phyloP scores from a whole-genome alignment of 75 land plant species.

The Gnetum montanum region DNA sequence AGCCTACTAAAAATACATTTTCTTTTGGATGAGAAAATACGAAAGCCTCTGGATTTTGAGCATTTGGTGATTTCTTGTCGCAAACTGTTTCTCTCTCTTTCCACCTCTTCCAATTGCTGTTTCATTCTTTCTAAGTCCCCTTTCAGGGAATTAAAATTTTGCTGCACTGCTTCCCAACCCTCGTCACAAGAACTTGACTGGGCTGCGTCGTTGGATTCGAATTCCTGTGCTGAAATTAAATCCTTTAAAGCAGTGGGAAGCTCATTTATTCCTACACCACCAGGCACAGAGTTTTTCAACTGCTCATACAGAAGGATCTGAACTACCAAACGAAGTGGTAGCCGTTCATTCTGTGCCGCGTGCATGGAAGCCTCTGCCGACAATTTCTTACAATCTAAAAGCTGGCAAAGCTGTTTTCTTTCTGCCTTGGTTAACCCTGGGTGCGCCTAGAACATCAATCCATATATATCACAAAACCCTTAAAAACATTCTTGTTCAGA shows the following conservation, averaged over 20 bases:
- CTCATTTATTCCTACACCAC: conserved; percentile 30
- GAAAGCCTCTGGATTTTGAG: conserved; percentile 15
- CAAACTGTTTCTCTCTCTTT: conserved; percentile 23
- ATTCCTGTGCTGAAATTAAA: conserved; percentile 26
- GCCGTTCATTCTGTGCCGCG: conserved; percentile 73
- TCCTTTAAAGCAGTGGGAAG: conserved; percentile 38
- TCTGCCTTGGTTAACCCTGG: conserved; percentile 70
- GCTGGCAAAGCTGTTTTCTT: conserved; percentile 56
- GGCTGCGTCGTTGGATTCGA: conserved; percentile 34
- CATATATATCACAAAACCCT: too few relatives aligned
- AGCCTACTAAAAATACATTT: conserved; percentile 54
- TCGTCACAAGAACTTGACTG: conserved; percentile 60
- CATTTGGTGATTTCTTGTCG: conserved; percentile 19
- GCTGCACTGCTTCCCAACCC: conserved; percentile 44
- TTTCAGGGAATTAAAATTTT: conserved; percentile 45
- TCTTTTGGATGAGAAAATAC: conserved; percentile 24
- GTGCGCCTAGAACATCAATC: conserved; percentile 47
- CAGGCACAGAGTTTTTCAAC: conserved; percentile 44
- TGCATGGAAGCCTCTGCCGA: conserved; percentile 77
- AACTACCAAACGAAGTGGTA: conserved; percentile 62
- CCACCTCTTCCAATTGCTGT: conserved; percentile 32
- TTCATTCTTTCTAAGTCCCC: conserved; percentile 48
- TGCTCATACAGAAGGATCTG: conserved; percentile 96
- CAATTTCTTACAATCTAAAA: conserved; percentile 80
- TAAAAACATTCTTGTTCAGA: too few relatives aligned